Evolutionary conservation across 1,139 yeast species (phyloP), one percentile per base, ranked within the genome.

Genomic region (Blastobotrys arbuscula): DNA sequence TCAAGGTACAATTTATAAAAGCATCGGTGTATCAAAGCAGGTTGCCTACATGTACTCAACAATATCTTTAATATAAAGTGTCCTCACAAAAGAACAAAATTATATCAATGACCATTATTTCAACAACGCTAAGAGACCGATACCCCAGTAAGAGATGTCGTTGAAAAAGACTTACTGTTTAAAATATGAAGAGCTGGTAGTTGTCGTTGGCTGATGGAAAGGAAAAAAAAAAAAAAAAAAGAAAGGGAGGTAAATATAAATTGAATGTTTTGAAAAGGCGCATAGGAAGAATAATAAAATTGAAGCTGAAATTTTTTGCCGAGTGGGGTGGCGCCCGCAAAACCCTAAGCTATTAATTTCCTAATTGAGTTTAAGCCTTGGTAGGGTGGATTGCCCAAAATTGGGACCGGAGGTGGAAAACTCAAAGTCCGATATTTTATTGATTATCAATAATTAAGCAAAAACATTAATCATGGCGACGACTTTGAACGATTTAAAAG

Each of bases 91-190:
- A 42, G 23, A 12, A 8, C 30, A 41, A n/a, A 2, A n/a, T 23
- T 33, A 33, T 21, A 28, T 39, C 24, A 37, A 39, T n/a, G n/a
- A 36, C 16, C 19, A 42, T 39, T n/a, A 39, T 15, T 37, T 44
- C 36, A 50, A 50, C 52, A 55, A 54, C 50, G 59, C 59, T 45
- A 43, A 49, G 59, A 56, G 59, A 56, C 59, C 59, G 58, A 55
- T 50, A 47, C 53, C 42, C 39, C 54, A 40, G 44, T 38, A 23
- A 35, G 28, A 10, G 18, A 4, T 3, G 30, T 33, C 31, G 23
- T 37, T 41, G 18, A 7, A 36, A 39, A 35, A 16, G 42, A 47
- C 52, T 49, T 49, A 50, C 49, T 40, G 28, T 50, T 43, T 43
- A 19, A 18, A 23, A 28, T 30, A 15, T 23, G 45, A 28, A 19